Base-by-base conservation (phyloP, 2,329 filamentous ascomycete species). In the Diaporthe sp. region DNA sequence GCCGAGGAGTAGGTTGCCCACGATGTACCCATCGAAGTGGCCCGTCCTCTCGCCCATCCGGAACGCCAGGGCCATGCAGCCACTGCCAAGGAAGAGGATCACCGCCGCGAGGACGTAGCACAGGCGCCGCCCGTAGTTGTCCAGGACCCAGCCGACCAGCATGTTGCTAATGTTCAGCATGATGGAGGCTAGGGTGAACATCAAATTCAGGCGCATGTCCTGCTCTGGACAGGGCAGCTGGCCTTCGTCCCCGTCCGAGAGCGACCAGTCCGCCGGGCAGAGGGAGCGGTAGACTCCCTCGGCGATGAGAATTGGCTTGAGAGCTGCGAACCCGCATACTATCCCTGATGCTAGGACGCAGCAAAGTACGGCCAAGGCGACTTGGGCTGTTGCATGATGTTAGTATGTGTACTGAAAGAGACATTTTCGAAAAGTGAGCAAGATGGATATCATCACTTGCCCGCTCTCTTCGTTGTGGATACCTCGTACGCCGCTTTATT, bases 141-240 rank as follows among this genome's bases (percentile, higher is more conserved):
- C 93, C 37, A 94, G 86, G 17, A 93, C 88, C 2, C 91, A 91
- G 39, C 93, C 93, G 4, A 93, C 91, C 19, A 92, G 89, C 15
- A 94, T 85, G 13, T 92, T 92, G 61, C 89, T 90, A 22, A 93
- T 89, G 80, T 94, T 94, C 8, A 92, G 92, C 15, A 89, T 91
- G 72, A 76, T 77, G 19, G 76, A 77, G 1, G 74, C 76, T 12
- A 73, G 62, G 46, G 76, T 77, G 72, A 94, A 94, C 89, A 94
- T 94, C 65, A 94, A 84, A 81, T 94, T 94, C 75, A 94, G 86
- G 28, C 83, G 80, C 79, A 84, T 80, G 72, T 84, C 82, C 72
- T 84, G 91, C 79, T 88, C 87, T 60, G 89, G 89, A 79, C 91
- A 93, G 10, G 90, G 86, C 60, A 82, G 57, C 10, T 78, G 68